Conservation (phyloP, 345 rosid genomes). For the Salix caprea region DNA sequence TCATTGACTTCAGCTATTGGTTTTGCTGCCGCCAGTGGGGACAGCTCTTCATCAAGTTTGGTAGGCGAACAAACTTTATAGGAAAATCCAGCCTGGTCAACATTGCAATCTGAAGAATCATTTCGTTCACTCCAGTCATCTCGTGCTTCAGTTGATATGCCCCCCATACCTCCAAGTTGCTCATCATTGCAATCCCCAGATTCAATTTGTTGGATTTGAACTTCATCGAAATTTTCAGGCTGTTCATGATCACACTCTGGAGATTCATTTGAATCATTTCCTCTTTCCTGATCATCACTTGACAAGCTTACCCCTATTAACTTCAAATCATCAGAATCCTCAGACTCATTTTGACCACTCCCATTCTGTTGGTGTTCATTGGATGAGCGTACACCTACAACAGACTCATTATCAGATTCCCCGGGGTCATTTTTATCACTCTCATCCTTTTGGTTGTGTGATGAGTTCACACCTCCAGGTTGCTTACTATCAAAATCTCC, state of each 20-base stretch:
- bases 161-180: neutral
- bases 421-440: neutral
- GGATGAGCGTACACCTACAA: neutral
- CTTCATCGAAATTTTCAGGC: neutral
- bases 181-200: neutral
- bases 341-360: neutral
- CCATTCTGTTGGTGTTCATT: neutral
- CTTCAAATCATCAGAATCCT: neutral
- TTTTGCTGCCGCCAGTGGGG: too few relatives aligned
- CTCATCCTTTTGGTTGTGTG: neutral
- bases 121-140: too few relatives aligned
- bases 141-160: too few relatives aligned
- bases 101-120: too few relatives aligned
- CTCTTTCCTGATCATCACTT: neutral
- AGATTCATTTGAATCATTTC: neutral
- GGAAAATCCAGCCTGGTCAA: too few relatives aligned
- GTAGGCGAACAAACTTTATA: too few relatives aligned
- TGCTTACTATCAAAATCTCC: constrained; percentile 8
- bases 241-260: neutral
- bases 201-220: neutral
- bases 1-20: too few relatives aligned
- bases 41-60: too few relatives aligned
- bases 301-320: neutral
- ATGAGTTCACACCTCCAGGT: constrained; percentile 2
- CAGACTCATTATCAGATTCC: neutral